Base-by-base conservation (phyloP, 2,329 filamentous ascomycete species). In the Botrytis paeoniae region DNA sequence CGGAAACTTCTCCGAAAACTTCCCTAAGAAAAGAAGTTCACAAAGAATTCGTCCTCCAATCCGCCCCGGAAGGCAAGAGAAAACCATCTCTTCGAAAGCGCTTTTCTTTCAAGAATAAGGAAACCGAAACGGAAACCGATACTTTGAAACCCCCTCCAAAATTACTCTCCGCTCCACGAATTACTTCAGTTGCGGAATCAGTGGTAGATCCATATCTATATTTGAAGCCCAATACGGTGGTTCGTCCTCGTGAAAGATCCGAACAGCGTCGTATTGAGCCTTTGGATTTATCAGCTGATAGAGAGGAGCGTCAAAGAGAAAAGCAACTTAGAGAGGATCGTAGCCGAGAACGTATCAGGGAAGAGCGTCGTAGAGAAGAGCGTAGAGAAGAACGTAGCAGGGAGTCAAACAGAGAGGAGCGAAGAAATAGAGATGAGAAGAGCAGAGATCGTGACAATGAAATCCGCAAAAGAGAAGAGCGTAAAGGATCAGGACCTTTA, bases 101-200 rank as follows among this genome's bases (percentile, higher is more conserved):
- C 12, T 78, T 80, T 66, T 80, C 79, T 22, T 41, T 80, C 9
- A 77, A 77, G 64, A 75, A 75, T 14, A 80, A 79, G 73, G 76
- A 79, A 18, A 70, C 64, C 2, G 74, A 74, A 9, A 69, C 72
- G 4, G 75, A 78, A 62, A 54, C 72, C 3, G 75, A 78, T 65
- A 66, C 35, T 12, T 73, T 74, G 9, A 65, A 59, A n/a, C 37
- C 51, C 12, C 60, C 35, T 66, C 18, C 20, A 35, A 71, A 37
- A n/a, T 39, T 29, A 20, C 35, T 68, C 35, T 68, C 64, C 25
- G 25, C 7, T 65, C 29, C 60, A 12, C 65, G 62, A 45, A 71
- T 66, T 14, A 74, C 8, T 51, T 75, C 57, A 73, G 73, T 73
- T 54, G 73, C 71, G 65, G 72, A 57, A 59, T 65, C 37, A 41